phyloP scores from a whole-genome alignment of 2,329 filamentous ascomycete species.

The Grosmannia clavigera region DNA sequence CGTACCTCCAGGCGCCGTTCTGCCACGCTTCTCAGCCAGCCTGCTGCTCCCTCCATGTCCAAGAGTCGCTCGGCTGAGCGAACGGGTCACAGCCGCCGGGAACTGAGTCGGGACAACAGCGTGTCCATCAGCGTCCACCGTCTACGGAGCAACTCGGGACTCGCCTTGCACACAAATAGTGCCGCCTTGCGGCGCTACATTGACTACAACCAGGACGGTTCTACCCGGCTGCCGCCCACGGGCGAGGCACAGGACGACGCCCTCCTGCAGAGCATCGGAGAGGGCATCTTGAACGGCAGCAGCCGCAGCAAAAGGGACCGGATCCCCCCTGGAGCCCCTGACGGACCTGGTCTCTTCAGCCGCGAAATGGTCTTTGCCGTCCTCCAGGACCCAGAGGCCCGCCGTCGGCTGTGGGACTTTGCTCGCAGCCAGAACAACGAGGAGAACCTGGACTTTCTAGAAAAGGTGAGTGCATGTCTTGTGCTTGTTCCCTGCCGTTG shows the following conservation, averaged over 20 bases:
- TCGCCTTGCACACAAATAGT: slow-evolving; percentile 32
- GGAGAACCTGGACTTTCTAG: slow-evolving; percentile 37
- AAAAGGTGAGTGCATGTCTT: slow-evolving; percentile 24
- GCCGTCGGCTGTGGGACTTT: slow-evolving; percentile 34
- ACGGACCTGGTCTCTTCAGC: slow-evolving; percentile 34
- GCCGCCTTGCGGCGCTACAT: slow-evolving; percentile 32
- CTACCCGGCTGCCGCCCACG: slow-evolving; percentile 16
- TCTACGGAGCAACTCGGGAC: slow-evolving; percentile 32
- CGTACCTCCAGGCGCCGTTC: slow-evolving; percentile 1
- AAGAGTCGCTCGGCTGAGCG: not conserved
- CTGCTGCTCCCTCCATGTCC: not conserved
- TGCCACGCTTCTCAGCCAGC: not conserved
- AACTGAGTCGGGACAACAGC: not conserved
- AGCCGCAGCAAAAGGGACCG: slow-evolving; percentile 1
- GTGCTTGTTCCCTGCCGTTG: not conserved
- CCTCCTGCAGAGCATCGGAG: slow-evolving; percentile 8
- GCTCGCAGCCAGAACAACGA: slow-evolving; percentile 32
- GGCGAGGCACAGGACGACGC: slow-evolving; percentile 1
- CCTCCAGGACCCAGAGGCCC: slow-evolving; percentile 34
- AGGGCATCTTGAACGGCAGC: slow-evolving; percentile 5
- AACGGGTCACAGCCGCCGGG: not conserved
- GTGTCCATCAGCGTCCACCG: slow-evolving; percentile 10
- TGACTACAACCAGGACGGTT: slow-evolving; percentile 30
- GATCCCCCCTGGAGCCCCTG: not conserved
- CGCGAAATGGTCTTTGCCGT: slow-evolving; percentile 37